These are phyloP conservation scores for Xerocomus nothofagi DNA, from an alignment of 1,284 basidiomycete genomes.

Conservation along the genomic window DNA sequence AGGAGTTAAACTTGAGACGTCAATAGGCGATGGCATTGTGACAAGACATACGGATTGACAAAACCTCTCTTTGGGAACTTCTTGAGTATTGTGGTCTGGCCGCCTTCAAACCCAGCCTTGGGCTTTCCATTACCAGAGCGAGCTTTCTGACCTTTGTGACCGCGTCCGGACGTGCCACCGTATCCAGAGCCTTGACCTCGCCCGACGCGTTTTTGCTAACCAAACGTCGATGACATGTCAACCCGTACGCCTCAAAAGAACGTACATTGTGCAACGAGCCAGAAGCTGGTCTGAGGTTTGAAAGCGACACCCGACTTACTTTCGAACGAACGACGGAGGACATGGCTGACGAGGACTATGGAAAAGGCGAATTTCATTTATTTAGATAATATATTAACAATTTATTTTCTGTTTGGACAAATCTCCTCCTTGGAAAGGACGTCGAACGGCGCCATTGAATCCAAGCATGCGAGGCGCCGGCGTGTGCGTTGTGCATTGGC, in stretches of 20 bases:
- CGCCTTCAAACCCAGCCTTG: conserved; percentile 87
- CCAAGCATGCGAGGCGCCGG: too few relatives aligned
- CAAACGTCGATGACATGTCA: conserved; percentile 1
- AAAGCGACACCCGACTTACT: conserved; percentile 49
- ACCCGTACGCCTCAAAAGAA: not conserved
- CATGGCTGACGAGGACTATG: conserved; percentile 20
- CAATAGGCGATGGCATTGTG: not conserved
- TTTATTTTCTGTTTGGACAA: too few relatives aligned
- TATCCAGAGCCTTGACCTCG: conserved; percentile 89
- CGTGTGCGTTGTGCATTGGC: too few relatives aligned
- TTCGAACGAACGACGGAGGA: conserved; percentile 32
- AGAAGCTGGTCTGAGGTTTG: conserved; percentile 61
- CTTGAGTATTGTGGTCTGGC: conserved; percentile 93
- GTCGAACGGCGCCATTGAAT: too few relatives aligned
- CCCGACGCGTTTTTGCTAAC: conserved; percentile 89
- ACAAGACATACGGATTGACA: conserved; percentile 75
- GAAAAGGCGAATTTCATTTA: not conserved
- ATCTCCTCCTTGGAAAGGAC: too few relatives aligned
- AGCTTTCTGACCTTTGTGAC: conserved; percentile 96
- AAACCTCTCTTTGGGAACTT: conserved; percentile 94
- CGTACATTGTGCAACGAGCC: conserved; percentile 65
- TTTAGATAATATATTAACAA: not conserved
- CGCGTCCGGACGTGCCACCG: conserved; percentile 90
- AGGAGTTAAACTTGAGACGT: conserved; percentile 3
- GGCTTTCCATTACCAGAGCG: conserved; percentile 86